Percentiles rank a stretch among this genome's conserved stretches.
Conservation (phyloP, 306 rosid genomes). For the Styphnolobium japonicum region DNA sequence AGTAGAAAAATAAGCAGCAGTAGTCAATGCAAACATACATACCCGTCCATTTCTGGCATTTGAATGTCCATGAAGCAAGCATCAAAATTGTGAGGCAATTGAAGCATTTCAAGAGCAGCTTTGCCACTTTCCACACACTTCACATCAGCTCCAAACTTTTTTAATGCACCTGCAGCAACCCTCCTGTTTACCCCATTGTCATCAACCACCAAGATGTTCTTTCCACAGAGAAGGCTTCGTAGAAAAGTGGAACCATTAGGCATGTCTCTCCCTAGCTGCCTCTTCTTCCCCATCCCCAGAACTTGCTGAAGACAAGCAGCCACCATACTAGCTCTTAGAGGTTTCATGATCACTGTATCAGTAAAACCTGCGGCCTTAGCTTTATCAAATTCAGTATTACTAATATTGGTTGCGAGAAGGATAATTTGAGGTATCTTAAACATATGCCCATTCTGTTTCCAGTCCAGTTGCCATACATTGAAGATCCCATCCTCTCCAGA, state of each 20-base stretch:
- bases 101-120: constrained; percentile 81
- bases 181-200: constrained; percentile 85
- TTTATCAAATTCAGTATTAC: constrained; percentile 56
- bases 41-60: constrained; percentile 99
- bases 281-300: constrained; percentile 73
- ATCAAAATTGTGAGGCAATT: constrained; percentile 79
- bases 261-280: constrained; percentile 57
- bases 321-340: constrained; percentile 94
- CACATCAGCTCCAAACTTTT: constrained; percentile 86
- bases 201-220: constrained; percentile 90
- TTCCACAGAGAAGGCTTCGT: constrained; percentile 65
- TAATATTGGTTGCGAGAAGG: constrained; percentile 84
- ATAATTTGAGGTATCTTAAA: constrained; percentile 70
- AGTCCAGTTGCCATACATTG: constrained; percentile 47
- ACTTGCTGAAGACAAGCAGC: constrained; percentile 99
- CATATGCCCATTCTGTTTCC: constrained; percentile 66
- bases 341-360: constrained; percentile 94
- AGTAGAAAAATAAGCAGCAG: not conserved
- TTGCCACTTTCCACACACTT: constrained; percentile 87
- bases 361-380: constrained; percentile 79
- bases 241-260: constrained; percentile 64
- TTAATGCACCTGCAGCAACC: constrained; percentile 96
- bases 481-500: constrained; percentile 64
- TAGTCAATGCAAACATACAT: constrained; percentile 21
- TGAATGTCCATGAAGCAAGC: constrained; percentile 99